A percentile compares a stretch with the other conserved stretches of the same genome.
Conservation (phyloP, 257 asterid species). For the Prunella vulgaris region DNA sequence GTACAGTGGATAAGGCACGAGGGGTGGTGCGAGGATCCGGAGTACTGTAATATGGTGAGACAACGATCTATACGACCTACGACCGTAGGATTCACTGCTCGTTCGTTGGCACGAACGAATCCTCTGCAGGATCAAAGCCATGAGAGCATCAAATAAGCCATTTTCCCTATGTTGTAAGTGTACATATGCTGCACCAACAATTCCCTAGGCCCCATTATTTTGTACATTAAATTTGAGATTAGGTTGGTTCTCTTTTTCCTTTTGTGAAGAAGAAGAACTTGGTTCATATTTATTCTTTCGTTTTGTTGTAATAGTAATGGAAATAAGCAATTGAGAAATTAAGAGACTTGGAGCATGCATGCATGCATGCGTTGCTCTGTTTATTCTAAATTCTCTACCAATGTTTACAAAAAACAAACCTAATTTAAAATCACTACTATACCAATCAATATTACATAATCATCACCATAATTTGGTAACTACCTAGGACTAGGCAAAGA, state of each 20-base stretch:
- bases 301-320: background rate
- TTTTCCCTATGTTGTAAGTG: background rate
- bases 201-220: conserved; percentile 11
- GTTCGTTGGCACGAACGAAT: conserved; percentile 67
- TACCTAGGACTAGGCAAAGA: conserved; percentile 3
- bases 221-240: conserved; percentile 24
- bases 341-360: background rate
- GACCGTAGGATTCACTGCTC: conserved; percentile 89
- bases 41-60: conserved; percentile 59
- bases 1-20: conserved; percentile 90
- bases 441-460: background rate
- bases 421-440: background rate
- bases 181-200: conserved; percentile 19
- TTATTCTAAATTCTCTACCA: background rate
- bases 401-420: background rate
- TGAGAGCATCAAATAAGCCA: conserved; percentile 12
- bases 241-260: too few species aligned
- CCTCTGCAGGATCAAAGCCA: conserved; percentile 35
- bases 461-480: background rate
- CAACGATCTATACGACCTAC: conserved; percentile 68
- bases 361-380: background rate
- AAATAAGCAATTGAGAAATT: background rate
- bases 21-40: conserved; percentile 68
- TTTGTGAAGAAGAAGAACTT: too few species aligned
- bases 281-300: conserved; percentile 18